Evolutionary conservation across 208 protist genomes (phyloP), one percentile per base, ranked within the genome.

Genomic region (Trypanosoma vivax): DNA sequence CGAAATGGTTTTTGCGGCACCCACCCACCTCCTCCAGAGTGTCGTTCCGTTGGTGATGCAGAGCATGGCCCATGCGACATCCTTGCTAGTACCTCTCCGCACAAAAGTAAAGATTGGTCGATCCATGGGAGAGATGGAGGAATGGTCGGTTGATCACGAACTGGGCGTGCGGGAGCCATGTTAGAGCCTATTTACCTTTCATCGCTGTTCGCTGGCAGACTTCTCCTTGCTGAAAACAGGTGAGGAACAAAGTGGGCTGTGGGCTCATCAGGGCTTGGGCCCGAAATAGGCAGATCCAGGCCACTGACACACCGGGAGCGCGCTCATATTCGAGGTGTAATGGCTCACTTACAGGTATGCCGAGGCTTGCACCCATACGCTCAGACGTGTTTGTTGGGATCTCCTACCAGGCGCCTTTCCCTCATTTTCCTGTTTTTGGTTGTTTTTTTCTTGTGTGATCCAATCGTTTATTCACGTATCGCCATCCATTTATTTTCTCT

Each of bases 71-170:
- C 53, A 57, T 25, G 70, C 77, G 23, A 66, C 80, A 0, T 72
- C 68, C 27, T 45, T 95, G 25, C 55, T 76, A 5, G 80, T 83
- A 19, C 80, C 80, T 11, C 63, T 84, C 13, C 55, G 38, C 13
- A 68, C 80, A 16, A 85, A 62, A 7, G 73, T 71, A 28, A 86
- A 91, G 58, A 60, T 89, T 16, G 89, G 89, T 7, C 62, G 42
- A 13, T 81, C 76, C 23, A 56, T 90, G 0, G 89, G 79, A 21
- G 70, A 86, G 10, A 55, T 94, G 51, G 63, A 72, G 45, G 69
- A 76, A 54, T 91, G 83, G 83, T 73, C 68, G 2, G 76, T 91
- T 0, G 80, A 90, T 23, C 65, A 94, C 46, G 80, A 88, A 28
- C 63, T 91, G 5, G 83, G 87, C 25, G 33, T 55, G 33, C 18